phyloP scores from a whole-genome alignment of 495 filamentous ascomycete genomes.

The Letharia lupina region DNA sequence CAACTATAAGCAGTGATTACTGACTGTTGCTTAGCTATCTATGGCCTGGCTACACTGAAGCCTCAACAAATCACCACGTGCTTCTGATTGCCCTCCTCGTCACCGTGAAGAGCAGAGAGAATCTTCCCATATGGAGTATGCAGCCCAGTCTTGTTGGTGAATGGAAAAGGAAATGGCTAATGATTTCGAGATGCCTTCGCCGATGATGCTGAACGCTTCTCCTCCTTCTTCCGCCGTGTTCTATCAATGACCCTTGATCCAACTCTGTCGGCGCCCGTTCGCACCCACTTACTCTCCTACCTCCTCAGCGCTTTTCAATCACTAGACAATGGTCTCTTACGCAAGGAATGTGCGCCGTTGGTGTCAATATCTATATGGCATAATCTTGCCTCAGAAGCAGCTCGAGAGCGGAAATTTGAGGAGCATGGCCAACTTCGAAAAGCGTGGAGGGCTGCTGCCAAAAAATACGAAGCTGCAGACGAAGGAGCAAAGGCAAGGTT shows the following conservation, averaged over 20 bases:
- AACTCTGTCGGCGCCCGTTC: conserved; percentile 59
- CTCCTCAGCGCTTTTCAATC: conserved; percentile 90
- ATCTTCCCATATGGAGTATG: conserved; percentile 77
- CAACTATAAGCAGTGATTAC: neutral
- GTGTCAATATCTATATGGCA: conserved; percentile 96
- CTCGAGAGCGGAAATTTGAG: conserved; percentile 59
- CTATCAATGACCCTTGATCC: conserved; percentile 81
- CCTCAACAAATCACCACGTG: conserved; percentile 84
- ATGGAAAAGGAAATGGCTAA: conserved; percentile 7
- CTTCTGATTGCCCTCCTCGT: conserved; percentile 75
- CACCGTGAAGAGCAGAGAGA: conserved; percentile 81
- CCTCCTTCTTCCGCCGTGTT: conserved; percentile 79
- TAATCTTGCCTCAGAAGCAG: conserved; percentile 66
- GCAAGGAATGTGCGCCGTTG: conserved; percentile 91
- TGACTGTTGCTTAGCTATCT: conserved; percentile 53
- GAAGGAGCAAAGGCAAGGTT: conserved; percentile 68
- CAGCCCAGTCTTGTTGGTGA: conserved; percentile 4
- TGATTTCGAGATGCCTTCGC: conserved; percentile 55
- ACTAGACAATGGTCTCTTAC: conserved; percentile 76
- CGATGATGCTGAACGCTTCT: conserved; percentile 74
- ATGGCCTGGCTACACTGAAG: conserved; percentile 87
- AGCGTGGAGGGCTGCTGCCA: conserved; percentile 80
- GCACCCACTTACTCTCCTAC: conserved; percentile 74
- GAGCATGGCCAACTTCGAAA: conserved; percentile 66
- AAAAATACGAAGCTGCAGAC: conserved; percentile 82